Base-by-base conservation (phyloP, 2,329 filamentous ascomycete genomes). In the Pseudocercospora crystallina region DNA sequence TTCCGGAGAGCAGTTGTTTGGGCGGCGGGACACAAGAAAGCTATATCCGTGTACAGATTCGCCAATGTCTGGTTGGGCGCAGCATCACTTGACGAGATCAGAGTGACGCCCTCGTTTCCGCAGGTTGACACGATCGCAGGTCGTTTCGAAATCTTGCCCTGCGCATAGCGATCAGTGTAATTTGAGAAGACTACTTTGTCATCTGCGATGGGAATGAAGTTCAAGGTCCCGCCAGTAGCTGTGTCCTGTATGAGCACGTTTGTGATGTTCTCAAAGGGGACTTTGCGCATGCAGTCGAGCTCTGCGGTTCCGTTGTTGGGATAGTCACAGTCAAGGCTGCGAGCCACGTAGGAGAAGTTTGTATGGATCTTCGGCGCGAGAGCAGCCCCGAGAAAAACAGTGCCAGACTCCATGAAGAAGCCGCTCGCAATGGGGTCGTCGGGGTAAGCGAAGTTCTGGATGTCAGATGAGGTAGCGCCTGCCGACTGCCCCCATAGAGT, bases 271-370 rank as follows among this genome's bases (percentile, higher is more conserved):
- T 43, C 17, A 26, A 35, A 17, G 8, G 39, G 30, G 3, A 73
- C 60, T 2, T 62, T 58, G 15, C 67, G 63, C 51, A 75, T 65
- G 51, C 73, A 75, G 1, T 61, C 61, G 3, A 75, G 53, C 49
- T 73, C 66, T 0, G 54, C 60, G 2, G 60, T 45, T 2, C 56
- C 46, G 12, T 60, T 54, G 14, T 56, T 49, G 3, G 54, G 39
- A 2, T 52, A 57, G 41, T 56, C 54, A 43, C 72, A 74, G 1
- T 66, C 69, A 9, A 73, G 61, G 2, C 67, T 59, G 7, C 58
- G 54, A 5, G 71, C 71, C 1, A 74, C 67, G 32, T 64, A 69
- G 1, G 67, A 69, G 57, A 73, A 73, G 56, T 72, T 72, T 7
- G 62, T 61, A 12, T 69, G 61, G 12, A 26, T 7, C 20, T 26